Percentiles rank a stretch among this genome's conserved stretches.
Evolutionary conservation across 495 filamentous ascomycete species (phyloP).

Genomic region (Parachaetomium inaequale): DNA sequence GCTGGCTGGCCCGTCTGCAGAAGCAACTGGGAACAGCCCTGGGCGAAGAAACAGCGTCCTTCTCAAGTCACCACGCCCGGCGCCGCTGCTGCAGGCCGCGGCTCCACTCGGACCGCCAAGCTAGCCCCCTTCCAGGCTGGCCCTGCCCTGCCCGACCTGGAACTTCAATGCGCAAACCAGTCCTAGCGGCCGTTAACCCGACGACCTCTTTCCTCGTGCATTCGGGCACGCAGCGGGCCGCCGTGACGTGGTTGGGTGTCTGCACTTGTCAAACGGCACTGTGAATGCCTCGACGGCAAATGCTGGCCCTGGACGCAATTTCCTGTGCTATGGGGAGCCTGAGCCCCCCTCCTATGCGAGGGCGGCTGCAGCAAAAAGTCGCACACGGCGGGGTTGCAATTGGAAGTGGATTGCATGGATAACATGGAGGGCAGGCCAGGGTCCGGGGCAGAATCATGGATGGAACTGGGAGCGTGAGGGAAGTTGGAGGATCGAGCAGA

Average conservation of each 20-base stretch:
- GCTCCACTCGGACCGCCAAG: constrained; percentile 6
- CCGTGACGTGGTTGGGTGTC: background rate
- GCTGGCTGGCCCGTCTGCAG: background rate
- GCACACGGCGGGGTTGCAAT: background rate
- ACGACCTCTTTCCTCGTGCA: background rate
- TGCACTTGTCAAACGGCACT: background rate
- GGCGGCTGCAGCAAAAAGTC: constrained; percentile 5
- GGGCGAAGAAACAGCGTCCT: constrained; percentile 2
- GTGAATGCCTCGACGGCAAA: background rate
- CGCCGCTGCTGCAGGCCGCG: background rate
- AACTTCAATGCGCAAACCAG: background rate
- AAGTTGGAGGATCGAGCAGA: background rate
- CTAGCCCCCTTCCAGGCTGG: background rate
- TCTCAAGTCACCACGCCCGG: background rate
- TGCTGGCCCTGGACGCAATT: background rate
- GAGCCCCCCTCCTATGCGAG: background rate
- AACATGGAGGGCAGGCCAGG: background rate
- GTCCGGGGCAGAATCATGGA: constrained; percentile 1
- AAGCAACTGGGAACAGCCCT: constrained; percentile 15
- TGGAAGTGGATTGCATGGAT: background rate
- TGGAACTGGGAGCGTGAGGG: background rate
- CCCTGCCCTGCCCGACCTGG: background rate
- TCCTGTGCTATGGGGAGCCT: background rate
- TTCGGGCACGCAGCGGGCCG: background rate
- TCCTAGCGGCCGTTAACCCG: constrained; percentile 2